Percentiles rank a stretch among this genome's conserved stretches.
phyloP scores from a whole-genome alignment of 306 rosid species.

The Gillenia trifoliata region DNA sequence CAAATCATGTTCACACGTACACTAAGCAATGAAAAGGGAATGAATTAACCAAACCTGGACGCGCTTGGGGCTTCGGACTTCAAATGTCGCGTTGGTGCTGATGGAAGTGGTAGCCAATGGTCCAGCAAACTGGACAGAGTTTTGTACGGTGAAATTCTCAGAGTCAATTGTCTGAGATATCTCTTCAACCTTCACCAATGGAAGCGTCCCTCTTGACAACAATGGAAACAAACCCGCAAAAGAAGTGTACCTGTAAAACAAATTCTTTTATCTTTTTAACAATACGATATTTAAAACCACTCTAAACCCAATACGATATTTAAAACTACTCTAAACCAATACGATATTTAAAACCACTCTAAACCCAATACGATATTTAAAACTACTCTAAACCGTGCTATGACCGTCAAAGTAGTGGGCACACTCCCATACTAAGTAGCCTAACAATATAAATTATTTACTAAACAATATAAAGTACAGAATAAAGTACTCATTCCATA shows the following conservation, averaged over 20 bases:
- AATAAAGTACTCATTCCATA: no score
- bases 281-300: no score
- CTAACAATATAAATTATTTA: no score
- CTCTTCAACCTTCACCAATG: constrained; percentile 77
- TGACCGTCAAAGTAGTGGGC: no score
- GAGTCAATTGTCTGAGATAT: constrained; percentile 88
- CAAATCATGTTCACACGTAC: background rate
- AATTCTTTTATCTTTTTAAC: no score
- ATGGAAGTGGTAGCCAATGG: constrained; percentile 81
- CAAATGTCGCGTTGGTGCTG: constrained; percentile 80
- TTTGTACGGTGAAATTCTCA: constrained; percentile 55
- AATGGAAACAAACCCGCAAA: constrained; percentile 75
- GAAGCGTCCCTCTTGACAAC: constrained; percentile 61
- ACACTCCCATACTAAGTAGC: no score
- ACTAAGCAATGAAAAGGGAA: background rate
- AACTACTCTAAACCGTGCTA: no score
- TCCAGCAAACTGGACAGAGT: constrained; percentile 72
- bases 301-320: no score
- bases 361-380: no score
- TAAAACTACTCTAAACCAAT: no score
- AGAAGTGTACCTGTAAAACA: constrained; percentile 60
- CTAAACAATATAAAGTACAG: no score
- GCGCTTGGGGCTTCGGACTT: constrained; percentile 80
- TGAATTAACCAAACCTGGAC: constrained; percentile 52
- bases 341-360: no score